Evolutionary conservation across 345 rosid species (phyloP), one percentile per base, ranked within the genome.

Genomic region (Boechera retrofracta): DNA sequence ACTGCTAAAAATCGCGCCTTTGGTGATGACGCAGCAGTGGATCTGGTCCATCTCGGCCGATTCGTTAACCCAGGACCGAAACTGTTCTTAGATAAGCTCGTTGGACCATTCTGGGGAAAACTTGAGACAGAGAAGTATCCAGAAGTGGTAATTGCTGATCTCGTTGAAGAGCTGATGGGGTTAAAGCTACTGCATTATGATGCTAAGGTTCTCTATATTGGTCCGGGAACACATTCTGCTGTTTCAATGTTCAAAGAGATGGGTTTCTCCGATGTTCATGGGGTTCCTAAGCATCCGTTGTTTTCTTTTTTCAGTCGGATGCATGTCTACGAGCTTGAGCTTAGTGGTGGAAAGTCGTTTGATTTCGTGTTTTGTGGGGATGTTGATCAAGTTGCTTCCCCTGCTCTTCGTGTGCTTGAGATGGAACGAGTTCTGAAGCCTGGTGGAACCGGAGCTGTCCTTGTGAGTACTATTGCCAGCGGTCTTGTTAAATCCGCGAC

Each of bases 361-460:
- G 91, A 88, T 76, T 87, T 92, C 68, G 92, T 90, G 66, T 59
- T 83, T n/a, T 87, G 88, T 10, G 72, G 83, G 82, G 84, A 84
- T 75, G 44, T 87, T 8, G 88, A 86, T 42, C 80, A 57, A 69
- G 86, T 85, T 73, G 64, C 87, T 3, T 88, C 83, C 76, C 89
- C 87, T 72, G 91, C 83, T 2, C 55, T 80, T 33, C 85, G 86
- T 2, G 86, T 92, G 79, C 86, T 86, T 1, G 92, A 90, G 82
- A 85, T 89, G 12, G 97, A 90, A 82, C 92, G 92, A 2, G 82
- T 85, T 67, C 84, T 92, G 54, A 83, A 64, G 48, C 98, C 89
- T 0, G 90, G 89, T 6, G 98, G 94, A 55, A 75, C 82, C 5
- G 98, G 90, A 58, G 89, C 91, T 9, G 69, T 89, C 73, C 91